phyloP scores from a whole-genome alignment of 2,329 filamentous ascomycete genomes.

The Talaromyces rugulosus region DNA sequence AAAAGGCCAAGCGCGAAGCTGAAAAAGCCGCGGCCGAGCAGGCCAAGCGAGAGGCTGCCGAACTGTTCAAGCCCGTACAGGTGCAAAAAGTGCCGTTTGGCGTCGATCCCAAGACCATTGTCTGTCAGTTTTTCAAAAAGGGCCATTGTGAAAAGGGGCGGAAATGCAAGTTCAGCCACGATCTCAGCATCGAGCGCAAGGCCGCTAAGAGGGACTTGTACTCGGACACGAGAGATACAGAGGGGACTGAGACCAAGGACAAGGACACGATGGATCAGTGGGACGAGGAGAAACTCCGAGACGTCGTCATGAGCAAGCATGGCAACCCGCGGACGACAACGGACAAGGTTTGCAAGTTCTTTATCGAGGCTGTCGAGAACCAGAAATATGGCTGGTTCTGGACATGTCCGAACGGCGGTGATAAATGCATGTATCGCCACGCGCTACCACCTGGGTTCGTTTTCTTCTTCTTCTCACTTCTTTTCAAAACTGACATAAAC shows the following conservation, averaged over 20 bases:
- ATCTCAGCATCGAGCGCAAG: slow-evolving; percentile 83
- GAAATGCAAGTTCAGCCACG: slow-evolving; percentile 98
- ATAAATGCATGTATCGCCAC: slow-evolving; percentile 99
- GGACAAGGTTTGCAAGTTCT: slow-evolving; percentile 99
- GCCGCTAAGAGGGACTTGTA: slow-evolving; percentile 89
- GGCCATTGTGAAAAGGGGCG: slow-evolving; percentile 94
- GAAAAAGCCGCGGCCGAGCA: slow-evolving; percentile 90
- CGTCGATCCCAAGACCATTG: slow-evolving; percentile 93
- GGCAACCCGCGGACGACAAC: slow-evolving; percentile 93
- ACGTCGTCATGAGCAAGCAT: slow-evolving; percentile 91
- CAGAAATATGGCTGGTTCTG: slow-evolving; percentile 99
- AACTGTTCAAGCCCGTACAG: slow-evolving; percentile 86
- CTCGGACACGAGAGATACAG: slow-evolving; percentile 70
- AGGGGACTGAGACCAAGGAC: slow-evolving; percentile 38
- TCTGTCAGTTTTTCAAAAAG: slow-evolving; percentile 97
- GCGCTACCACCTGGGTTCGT: slow-evolving; percentile 88
- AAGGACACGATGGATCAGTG: slow-evolving; percentile 95
- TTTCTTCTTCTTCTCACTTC: neutral
- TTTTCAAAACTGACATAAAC: neutral
- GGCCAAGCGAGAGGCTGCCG: slow-evolving; percentile 73
- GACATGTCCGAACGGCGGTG: slow-evolving; percentile 91
- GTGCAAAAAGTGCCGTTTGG: slow-evolving; percentile 98
- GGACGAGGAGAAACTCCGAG: slow-evolving; percentile 93
- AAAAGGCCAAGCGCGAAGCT: slow-evolving; percentile 64
- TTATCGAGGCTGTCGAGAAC: slow-evolving; percentile 95